Evolutionary conservation across 2,329 filamentous ascomycete genomes (phyloP).

Genomic region (Lachnellula suecica): DNA sequence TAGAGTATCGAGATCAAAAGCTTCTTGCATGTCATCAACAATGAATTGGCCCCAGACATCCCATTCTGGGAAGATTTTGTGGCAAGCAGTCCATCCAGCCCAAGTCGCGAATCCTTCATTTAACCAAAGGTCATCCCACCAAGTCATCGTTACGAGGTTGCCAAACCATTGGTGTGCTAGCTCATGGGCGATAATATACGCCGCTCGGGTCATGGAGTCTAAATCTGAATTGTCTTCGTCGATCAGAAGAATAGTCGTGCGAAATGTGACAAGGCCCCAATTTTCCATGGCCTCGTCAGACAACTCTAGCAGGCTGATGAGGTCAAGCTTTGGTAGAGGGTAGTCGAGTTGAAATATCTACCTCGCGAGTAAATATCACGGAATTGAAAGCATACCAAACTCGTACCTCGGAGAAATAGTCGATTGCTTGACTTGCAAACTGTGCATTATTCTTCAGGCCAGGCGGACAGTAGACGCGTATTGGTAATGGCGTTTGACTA

Average conservation of each 20-base stretch:
- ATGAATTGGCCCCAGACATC: constrained; percentile 98
- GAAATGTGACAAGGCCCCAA: constrained; percentile 93
- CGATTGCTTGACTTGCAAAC: no score
- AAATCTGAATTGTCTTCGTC: constrained; percentile 90
- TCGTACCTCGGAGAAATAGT: constrained; percentile 86
- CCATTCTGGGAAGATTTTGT: constrained; percentile 94
- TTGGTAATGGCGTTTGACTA: no score
- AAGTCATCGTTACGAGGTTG: constrained; percentile 94
- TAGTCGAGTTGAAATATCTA: constrained; percentile 90
- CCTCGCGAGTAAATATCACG: constrained; percentile 87
- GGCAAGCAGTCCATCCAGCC: constrained; percentile 81
- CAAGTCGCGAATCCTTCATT: constrained; percentile 98
- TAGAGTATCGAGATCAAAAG: constrained; percentile 85
- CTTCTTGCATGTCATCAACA: constrained; percentile 88
- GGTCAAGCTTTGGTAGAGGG: constrained; percentile 88
- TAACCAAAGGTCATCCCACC: constrained; percentile 92
- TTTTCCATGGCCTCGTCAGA: constrained; percentile 52
- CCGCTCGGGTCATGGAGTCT: constrained; percentile 87
- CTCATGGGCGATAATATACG: constrained; percentile 97
- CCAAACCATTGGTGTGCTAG: constrained; percentile 96
- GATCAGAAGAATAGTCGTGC: constrained; percentile 90
- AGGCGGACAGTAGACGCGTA: no score
- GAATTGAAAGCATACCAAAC: constrained; percentile 87
- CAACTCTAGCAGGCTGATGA: constrained; percentile 91
- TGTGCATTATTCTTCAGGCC: no score